These are phyloP conservation scores for Colletotrichum cordylinicola DNA, from an alignment of 2,329 filamentous ascomycete species.

Conservation along the genomic window DNA sequence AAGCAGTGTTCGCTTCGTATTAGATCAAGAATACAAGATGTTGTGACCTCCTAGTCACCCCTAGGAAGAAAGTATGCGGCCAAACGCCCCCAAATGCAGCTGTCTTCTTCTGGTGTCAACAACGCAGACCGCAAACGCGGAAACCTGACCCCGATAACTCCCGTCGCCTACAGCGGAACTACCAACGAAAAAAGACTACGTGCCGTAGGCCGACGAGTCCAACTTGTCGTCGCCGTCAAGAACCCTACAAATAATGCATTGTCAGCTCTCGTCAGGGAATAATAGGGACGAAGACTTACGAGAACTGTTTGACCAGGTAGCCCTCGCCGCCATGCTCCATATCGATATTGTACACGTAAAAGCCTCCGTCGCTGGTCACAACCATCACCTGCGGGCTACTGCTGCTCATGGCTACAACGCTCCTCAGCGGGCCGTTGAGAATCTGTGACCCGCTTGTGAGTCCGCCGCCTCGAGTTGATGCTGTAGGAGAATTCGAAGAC, in stretches of 20 bases:
- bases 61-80: not conserved
- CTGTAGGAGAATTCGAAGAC: constrained; percentile 39
- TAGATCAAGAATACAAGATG: not conserved
- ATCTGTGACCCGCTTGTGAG: constrained; percentile 21
- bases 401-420: constrained; percentile 97
- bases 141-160: not conserved
- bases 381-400: constrained; percentile 97
- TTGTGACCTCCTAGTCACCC: not conserved
- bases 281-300: constrained; percentile 62
- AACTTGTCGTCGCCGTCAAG: constrained; percentile 61
- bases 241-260: constrained; percentile 40
- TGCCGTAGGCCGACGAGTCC: constrained; percentile 52
- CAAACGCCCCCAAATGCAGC: constrained; percentile 13
- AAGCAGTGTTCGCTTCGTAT: not conserved
- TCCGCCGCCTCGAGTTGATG: not conserved
- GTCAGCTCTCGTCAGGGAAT: not conserved
- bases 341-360: constrained; percentile 95
- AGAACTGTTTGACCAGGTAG: constrained; percentile 88
- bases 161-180: not conserved
- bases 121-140: not conserved
- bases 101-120: not conserved
- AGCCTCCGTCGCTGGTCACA: constrained; percentile 92
- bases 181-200: constrained; percentile 22
- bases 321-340: constrained; percentile 95
- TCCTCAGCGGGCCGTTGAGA: constrained; percentile 66